phyloP scores from a whole-genome alignment of 345 rosid genomes.

The Eucalyptus curtisii region DNA sequence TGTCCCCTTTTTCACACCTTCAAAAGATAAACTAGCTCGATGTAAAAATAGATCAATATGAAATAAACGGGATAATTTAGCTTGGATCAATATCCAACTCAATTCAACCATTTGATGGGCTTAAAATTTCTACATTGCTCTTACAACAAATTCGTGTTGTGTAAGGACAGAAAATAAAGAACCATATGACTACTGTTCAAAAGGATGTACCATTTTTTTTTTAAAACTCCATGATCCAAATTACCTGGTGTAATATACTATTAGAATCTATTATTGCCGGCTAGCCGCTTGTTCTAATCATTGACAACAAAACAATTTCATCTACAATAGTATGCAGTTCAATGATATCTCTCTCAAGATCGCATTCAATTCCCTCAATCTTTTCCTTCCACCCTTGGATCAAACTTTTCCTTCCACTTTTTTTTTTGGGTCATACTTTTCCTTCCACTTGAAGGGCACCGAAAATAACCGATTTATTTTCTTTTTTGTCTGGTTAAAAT shows the following conservation, averaged over 20 bases:
- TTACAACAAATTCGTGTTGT: accelerated
- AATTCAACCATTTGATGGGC: not conserved
- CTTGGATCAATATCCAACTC: not conserved
- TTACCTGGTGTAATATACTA: not conserved
- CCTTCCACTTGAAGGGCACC: accelerated
- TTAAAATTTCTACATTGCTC: not conserved
- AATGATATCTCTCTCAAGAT: not conserved
- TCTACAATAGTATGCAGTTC: accelerated
- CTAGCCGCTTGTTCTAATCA: accelerated
- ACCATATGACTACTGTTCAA: not conserved
- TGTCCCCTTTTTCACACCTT: accelerated
- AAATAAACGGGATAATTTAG: not conserved
- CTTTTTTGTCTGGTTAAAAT: not conserved
- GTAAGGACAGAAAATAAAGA: accelerated
- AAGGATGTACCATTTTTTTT: accelerated
- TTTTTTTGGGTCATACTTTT: not conserved
- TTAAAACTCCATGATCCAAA: not conserved
- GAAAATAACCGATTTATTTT: not conserved
- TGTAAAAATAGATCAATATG: not conserved
- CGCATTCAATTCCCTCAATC: not conserved
- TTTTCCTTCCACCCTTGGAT: no score
- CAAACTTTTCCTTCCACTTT: no score
- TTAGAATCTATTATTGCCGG: accelerated
- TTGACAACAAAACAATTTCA: not conserved
- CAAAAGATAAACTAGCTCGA: not conserved